Evolutionary conservation across 306 rosid genomes (phyloP).

Genomic region (Gynostemma pentaphyllum): DNA sequence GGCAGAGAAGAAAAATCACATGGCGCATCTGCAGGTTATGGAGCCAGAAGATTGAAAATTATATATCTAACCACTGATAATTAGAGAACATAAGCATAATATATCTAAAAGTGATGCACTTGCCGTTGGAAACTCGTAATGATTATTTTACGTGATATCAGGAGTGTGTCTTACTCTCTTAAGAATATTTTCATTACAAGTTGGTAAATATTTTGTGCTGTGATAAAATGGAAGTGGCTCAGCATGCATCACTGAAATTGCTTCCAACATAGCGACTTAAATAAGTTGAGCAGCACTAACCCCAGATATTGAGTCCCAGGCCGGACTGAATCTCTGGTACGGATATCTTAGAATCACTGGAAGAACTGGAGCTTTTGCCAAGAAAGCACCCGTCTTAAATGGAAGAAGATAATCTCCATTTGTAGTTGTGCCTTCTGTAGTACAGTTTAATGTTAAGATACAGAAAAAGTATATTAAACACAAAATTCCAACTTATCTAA

Average conservation of each 20-base stretch:
- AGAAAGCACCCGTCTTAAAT: conserved; percentile 91
- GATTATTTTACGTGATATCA: too few species aligned
- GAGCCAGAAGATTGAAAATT: too few species aligned
- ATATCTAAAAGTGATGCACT: too few species aligned
- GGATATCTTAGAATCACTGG: conserved; percentile 81
- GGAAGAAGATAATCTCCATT: conserved; percentile 92
- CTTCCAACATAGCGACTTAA: too few species aligned
- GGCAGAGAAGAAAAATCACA: conserved; percentile 81
- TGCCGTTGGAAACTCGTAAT: too few species aligned
- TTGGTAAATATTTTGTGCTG: too few species aligned
- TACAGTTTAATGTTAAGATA: conserved; percentile 93
- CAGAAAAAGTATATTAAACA: conserved; percentile 34
- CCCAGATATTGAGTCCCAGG: conserved; percentile 98
- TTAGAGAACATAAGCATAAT: conserved; percentile 6
- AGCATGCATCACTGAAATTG: too few species aligned
- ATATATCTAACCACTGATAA: neutral
- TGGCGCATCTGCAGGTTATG: conserved; percentile 64
- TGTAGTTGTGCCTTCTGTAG: conserved; percentile 97
- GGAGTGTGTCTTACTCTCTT: too few species aligned
- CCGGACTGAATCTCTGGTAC: conserved; percentile 76
- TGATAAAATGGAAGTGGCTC: too few species aligned
- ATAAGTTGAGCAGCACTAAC: too few species aligned
- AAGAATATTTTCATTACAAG: too few species aligned
- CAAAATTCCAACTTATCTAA: conserved; percentile 68
- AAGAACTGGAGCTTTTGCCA: conserved; percentile 67